Conservation (phyloP, 352 stramenopile genomes). For the Phytophthora kernoviae region DNA sequence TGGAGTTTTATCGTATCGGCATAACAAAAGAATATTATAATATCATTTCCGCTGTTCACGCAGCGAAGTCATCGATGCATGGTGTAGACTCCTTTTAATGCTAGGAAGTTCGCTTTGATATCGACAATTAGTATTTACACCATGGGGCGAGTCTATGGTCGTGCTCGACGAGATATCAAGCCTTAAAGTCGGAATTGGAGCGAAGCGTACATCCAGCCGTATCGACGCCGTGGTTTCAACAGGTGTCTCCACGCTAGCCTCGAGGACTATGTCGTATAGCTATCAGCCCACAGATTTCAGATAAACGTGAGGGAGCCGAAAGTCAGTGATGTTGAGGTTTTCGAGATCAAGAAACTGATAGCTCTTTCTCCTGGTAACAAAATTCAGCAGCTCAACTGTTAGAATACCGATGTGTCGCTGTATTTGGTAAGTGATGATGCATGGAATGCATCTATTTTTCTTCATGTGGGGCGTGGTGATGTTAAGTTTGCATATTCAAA, state of each 20-base stretch:
- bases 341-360: not conserved
- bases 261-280: not conserved
- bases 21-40: conserved; percentile 11
- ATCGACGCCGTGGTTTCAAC: too few relatives aligned
- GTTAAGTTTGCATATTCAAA: conserved; percentile 16
- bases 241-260: too few relatives aligned
- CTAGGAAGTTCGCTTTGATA: conserved; percentile 1
- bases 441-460: conserved; percentile 12
- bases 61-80: conserved; percentile 3
- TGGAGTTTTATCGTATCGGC: conserved; percentile 7
- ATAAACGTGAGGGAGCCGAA: conserved; percentile 2
- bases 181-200: too few relatives aligned
- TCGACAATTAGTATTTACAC: not conserved
- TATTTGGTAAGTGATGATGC: conserved; percentile 1
- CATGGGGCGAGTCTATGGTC: not conserved
- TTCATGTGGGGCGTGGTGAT: conserved; percentile 18
- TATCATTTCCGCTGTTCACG: conserved; percentile 4
- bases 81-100: conserved; percentile 5
- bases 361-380: not conserved
- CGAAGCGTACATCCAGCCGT: too few relatives aligned
- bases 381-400: too few relatives aligned
- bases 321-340: not conserved
- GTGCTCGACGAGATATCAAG: too few relatives aligned
- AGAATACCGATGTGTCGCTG: too few relatives aligned
- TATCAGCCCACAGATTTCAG: not conserved